phyloP scores from a whole-genome alignment of 257 asterid species.

The Scutellaria minor region DNA sequence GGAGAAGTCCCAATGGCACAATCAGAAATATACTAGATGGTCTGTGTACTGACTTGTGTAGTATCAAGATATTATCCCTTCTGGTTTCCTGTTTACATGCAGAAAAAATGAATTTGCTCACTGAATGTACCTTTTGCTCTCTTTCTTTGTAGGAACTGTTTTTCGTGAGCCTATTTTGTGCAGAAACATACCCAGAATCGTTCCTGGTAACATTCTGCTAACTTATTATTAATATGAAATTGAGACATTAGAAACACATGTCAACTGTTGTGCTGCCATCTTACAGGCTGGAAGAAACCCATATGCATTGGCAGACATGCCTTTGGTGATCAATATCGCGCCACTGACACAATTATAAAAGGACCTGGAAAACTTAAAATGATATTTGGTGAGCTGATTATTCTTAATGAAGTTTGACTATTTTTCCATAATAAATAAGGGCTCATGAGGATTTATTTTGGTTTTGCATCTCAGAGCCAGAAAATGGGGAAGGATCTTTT shows the following conservation, averaged over 20 bases:
- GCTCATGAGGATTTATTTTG: conserved; percentile 18
- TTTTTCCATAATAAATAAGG: not conserved
- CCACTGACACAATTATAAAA: conserved; percentile 71
- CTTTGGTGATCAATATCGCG: conserved; percentile 94
- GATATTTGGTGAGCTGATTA: conserved; percentile 72
- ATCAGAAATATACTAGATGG: conserved; percentile 88
- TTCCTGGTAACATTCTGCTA: conserved; percentile 65
- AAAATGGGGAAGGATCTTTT: conserved; percentile 61
- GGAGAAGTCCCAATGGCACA: conserved; percentile 97
- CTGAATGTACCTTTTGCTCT: conserved; percentile 21
- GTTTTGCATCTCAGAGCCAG: conserved; percentile 59
- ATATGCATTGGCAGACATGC: conserved; percentile 96
- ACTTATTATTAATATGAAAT: conserved; percentile 29
- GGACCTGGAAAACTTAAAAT: conserved; percentile 94
- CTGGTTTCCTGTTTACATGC: conserved; percentile 12
- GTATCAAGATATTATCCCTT: conserved; percentile 7
- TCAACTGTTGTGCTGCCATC: conserved; percentile 27
- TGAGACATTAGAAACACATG: conserved; percentile 23
- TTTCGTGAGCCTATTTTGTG: conserved; percentile 93
- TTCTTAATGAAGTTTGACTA: conserved; percentile 17
- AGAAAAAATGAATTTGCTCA: conserved; percentile 12
- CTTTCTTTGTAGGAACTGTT: conserved; percentile 69
- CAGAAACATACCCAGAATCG: conserved; percentile 74
- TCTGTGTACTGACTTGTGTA: conserved; percentile 31
- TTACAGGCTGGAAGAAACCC: conserved; percentile 92